A percentile compares a stretch with the other conserved stretches of the same genome.
Conservation (phyloP, 306 rosid genomes). For the Abrus precatorius region DNA sequence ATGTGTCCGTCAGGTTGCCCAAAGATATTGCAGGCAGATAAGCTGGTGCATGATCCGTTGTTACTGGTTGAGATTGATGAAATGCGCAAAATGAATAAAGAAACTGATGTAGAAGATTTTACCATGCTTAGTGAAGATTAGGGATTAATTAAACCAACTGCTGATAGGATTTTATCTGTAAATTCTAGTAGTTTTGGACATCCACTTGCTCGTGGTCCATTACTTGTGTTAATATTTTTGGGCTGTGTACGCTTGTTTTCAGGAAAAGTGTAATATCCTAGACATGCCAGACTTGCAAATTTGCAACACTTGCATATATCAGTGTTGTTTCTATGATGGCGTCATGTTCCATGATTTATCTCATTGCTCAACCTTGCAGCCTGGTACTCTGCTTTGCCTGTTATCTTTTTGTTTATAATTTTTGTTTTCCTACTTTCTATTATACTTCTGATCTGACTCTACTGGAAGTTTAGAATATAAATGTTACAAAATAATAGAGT, state of each 20-base stretch:
- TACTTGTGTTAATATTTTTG: slow-evolving; percentile 24
- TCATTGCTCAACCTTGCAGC: background rate
- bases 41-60: slow-evolving; percentile 66
- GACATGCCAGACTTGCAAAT: slow-evolving; percentile 17
- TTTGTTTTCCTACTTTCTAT: background rate
- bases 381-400: slow-evolving; percentile 11
- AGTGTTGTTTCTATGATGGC: slow-evolving; percentile 13
- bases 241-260: background rate
- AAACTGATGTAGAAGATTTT: slow-evolving; percentile 71
- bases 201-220: background rate
- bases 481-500: background rate
- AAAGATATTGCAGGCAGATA: slow-evolving; percentile 56
- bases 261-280: background rate
- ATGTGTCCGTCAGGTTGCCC: slow-evolving; percentile 75
- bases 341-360: slow-evolving; percentile 17
- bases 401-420: background rate
- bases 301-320: slow-evolving; percentile 3
- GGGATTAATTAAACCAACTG: slow-evolving; percentile 42
- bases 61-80: slow-evolving; percentile 76
- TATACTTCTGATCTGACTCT: background rate
- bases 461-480: background rate
- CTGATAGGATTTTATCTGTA: slow-evolving; percentile 40
- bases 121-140: slow-evolving; percentile 69
- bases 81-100: slow-evolving; percentile 60
- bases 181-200: slow-evolving; percentile 31